phyloP scores from a whole-genome alignment of 495 filamentous ascomycete species.

The Aspergillus carlsbadensis region DNA sequence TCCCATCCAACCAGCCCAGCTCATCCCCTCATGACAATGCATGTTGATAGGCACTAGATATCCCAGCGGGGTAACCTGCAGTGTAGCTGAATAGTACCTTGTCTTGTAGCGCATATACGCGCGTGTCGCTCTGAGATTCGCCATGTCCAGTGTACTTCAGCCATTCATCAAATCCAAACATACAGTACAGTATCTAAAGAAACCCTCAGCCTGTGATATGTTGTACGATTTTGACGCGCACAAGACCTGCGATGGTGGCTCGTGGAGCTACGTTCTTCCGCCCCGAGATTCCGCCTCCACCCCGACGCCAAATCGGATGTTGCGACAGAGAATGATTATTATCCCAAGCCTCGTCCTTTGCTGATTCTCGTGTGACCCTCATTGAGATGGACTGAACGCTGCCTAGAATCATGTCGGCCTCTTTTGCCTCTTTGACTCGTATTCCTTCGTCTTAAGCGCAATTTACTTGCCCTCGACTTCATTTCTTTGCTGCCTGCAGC shows the following conservation, averaged over 20 bases:
- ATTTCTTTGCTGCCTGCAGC: background rate
- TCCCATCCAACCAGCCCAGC: background rate
- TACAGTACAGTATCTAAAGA: too few species aligned
- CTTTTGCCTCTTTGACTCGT: slow-evolving; percentile 11
- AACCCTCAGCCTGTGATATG: too few species aligned
- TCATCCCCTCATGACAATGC: background rate
- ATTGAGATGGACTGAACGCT: slow-evolving; percentile 19
- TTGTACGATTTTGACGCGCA: too few species aligned
- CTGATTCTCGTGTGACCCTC: slow-evolving; percentile 8
- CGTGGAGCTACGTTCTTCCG: slow-evolving; percentile 20
- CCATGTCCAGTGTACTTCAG: too few species aligned
- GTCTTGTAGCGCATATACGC: too few species aligned
- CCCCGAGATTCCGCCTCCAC: slow-evolving; percentile 19
- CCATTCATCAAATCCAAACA: too few species aligned
- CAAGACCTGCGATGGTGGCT: background rate
- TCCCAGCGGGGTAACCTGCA: background rate
- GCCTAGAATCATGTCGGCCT: slow-evolving; percentile 19
- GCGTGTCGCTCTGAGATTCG: too few species aligned
- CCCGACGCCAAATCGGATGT: slow-evolving; percentile 6
- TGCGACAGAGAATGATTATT: slow-evolving; percentile 11
- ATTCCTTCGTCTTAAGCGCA: slow-evolving; percentile 7
- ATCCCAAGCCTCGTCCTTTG: background rate
- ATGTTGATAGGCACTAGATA: background rate
- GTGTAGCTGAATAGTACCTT: background rate
- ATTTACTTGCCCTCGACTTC: background rate